Evolutionary conservation across 1,284 basidiomycete species (phyloP), one percentile per base, ranked within the genome.

Genomic region (Sporisorium graminicola): DNA sequence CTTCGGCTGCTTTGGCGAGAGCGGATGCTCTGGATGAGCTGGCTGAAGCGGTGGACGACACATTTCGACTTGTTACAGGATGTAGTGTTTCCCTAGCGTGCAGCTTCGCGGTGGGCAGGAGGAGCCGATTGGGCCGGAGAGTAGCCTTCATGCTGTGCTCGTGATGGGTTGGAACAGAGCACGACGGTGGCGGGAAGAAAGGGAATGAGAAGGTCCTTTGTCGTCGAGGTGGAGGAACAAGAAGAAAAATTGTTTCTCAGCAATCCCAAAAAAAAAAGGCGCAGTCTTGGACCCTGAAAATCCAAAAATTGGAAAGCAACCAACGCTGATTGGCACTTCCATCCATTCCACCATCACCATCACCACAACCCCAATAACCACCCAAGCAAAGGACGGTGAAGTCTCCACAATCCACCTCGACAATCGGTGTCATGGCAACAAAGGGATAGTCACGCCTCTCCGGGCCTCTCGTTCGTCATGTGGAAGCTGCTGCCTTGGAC

Each of bases 1-100:
- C 74, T 43, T 77, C 62, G 42, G 70, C 74, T 18, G 74, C 74
- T 51, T 62, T 76, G 27, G 65, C 61, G 1, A 76, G 65, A n/a
- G 68, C 65, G 16, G 69, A 61, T 40, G 74, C 74, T 26, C 73
- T 24, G 3, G 73, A 71, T 20, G 58, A 66, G 57, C 55, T 68
- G 33, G 65, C 16, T 6, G 57, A 47, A 24, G 70, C 46, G 57
- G 24, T 57, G 18, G 70, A 64, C 1, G 64, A 63, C 9, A 55
- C 46, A 58, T 57, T 27, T 26, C 67, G 67, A 18, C 43, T 42
- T 16, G 33, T 18, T 16, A 27, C 22, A 13, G 49, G 24, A 16
- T 49, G 54, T 7, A 54, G 33, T 67, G 58, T n/a, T n/a, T n/a
- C n/a, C n/a, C n/a, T n/a, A n/a, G n/a, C n/a, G 20, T 26, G 58